A percentile compares a stretch with the other conserved stretches of the same genome.
Conservation (phyloP, 2,329 filamentous ascomycete genomes). For the Venturiaceae sp. region DNA sequence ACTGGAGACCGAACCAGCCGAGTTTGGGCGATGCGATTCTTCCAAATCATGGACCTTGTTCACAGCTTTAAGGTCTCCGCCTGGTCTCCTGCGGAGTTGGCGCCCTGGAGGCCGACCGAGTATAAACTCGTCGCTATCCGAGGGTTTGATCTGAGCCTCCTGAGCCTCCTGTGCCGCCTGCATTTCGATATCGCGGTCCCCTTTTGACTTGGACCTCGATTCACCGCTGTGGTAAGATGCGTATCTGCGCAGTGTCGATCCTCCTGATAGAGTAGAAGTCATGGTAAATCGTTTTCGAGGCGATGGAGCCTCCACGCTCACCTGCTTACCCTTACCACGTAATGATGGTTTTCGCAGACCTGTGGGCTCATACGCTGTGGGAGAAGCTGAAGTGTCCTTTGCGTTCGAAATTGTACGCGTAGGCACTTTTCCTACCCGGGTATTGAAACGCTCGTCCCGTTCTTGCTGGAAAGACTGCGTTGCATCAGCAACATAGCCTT, state of each 20-base stretch:
- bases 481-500: neutral
- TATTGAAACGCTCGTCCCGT: no score
- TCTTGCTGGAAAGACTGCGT: neutral
- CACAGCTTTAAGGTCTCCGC: slow-evolving; percentile 36
- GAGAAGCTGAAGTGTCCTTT: neutral
- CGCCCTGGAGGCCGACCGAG: slow-evolving; percentile 14
- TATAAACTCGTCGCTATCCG: slow-evolving; percentile 6
- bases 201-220: slow-evolving; percentile 26
- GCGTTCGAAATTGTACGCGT: neutral
- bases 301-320: neutral
- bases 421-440: neutral
- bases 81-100: slow-evolving; percentile 34
- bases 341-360: neutral
- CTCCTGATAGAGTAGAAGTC: neutral
- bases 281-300: neutral
- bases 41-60: slow-evolving; percentile 37
- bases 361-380: slow-evolving; percentile 1
- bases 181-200: neutral
- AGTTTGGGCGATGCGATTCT: slow-evolving; percentile 29
- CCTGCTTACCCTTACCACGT: neutral
- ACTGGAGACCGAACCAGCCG: slow-evolving; percentile 36
- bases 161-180: neutral
- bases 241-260: slow-evolving; percentile 15
- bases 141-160: neutral
- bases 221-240: slow-evolving; percentile 52